Percentiles rank a stretch among this genome's conserved stretches.
Conservation (phyloP, 208 protist species). For the Polymyxa betae region DNA sequence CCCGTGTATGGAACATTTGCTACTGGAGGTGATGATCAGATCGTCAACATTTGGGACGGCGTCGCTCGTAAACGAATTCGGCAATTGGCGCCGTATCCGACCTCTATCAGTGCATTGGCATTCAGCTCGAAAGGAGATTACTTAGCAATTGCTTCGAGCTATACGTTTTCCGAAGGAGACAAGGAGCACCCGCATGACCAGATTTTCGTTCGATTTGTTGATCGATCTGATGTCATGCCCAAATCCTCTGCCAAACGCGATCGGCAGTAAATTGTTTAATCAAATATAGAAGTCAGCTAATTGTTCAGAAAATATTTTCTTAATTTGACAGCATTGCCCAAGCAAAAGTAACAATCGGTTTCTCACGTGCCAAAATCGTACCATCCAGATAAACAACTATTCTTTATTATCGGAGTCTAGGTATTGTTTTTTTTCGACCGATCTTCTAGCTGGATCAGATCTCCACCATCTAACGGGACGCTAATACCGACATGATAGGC, state of each 20-base stretch:
- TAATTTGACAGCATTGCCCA: no score
- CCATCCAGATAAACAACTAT: no score
- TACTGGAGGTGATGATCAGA: constrained; percentile 78
- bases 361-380: no score
- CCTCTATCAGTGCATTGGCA: constrained; percentile 67
- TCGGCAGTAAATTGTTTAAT: background rate
- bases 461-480: constrained; percentile 29
- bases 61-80: constrained; percentile 69
- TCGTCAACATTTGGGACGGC: constrained; percentile 78
- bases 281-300: no score
- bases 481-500: constrained; percentile 47
- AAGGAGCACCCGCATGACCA: background rate
- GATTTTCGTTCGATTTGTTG: constrained; percentile 29
- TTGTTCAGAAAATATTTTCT: no score
- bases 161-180: constrained; percentile 68
- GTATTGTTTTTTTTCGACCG: background rate
- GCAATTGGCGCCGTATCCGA: constrained; percentile 67
- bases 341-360: no score
- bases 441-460: constrained; percentile 38
- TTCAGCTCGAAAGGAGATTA: constrained; percentile 71
- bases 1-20: constrained; percentile 78
- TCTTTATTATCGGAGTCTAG: background rate
- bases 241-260: background rate
- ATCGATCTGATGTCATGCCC: constrained; percentile 10
- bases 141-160: constrained; percentile 76